Evolutionary conservation across 306 rosid species (phyloP).

Genomic region (Pterocarpus macrocarpus): DNA sequence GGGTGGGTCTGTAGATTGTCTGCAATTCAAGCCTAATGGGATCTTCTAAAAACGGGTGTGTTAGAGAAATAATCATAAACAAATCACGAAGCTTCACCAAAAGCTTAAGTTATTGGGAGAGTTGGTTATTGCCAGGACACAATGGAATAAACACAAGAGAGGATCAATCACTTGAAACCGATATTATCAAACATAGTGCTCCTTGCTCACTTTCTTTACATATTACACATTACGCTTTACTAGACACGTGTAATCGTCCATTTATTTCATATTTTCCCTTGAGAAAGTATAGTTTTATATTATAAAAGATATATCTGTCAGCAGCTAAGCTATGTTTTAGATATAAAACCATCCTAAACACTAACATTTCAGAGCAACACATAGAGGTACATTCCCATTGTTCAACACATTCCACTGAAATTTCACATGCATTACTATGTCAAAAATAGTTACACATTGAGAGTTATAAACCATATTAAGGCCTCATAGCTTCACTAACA

Average conservation of each 20-base stretch:
- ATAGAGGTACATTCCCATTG: background rate
- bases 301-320: background rate
- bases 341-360: background rate
- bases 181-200: slow-evolving; percentile 19
- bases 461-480: background rate
- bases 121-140: background rate
- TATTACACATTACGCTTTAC: background rate
- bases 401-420: background rate
- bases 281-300: background rate
- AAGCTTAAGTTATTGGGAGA: slow-evolving; percentile 14
- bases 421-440: background rate
- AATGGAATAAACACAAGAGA: background rate
- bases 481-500: background rate
- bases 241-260: background rate
- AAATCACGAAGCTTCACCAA: background rate
- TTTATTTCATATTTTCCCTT: background rate
- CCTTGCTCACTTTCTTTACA: background rate
- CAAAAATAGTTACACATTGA: background rate
- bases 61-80: background rate
- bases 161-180: background rate
- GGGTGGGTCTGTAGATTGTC: background rate
- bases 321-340: background rate
- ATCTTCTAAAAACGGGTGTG: background rate
- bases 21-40: background rate
- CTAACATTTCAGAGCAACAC: background rate